phyloP scores from a whole-genome alignment of 305 asterid species.

The Rubia balearica region DNA sequence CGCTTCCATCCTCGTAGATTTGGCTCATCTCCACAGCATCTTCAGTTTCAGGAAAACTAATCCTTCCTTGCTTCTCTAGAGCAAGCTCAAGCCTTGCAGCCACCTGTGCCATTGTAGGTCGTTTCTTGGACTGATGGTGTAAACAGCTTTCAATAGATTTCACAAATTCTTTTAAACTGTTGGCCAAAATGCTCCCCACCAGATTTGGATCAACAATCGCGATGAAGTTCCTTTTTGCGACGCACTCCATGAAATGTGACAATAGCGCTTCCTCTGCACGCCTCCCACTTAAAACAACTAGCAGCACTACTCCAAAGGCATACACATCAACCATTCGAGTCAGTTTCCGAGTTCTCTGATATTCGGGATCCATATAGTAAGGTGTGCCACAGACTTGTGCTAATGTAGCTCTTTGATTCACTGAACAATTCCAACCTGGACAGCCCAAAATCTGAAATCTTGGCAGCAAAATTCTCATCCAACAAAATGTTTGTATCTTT shows the following conservation, averaged over 20 bases:
- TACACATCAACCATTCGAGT: conserved; percentile 33
- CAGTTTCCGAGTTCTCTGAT: conserved; percentile 20
- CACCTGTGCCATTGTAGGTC: conserved; percentile 61
- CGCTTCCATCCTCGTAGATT: background rate
- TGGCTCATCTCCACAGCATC: background rate
- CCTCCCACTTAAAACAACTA: conserved; percentile 42
- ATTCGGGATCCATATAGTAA: conserved; percentile 40
- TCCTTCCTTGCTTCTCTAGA: conserved; percentile 16
- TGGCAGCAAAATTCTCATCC: conserved; percentile 34
- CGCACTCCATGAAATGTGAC: conserved; percentile 24
- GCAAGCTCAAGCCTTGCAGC: conserved; percentile 48
- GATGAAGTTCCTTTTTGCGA: conserved; percentile 24
- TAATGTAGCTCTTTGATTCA: conserved; percentile 21
- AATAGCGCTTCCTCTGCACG: conserved; percentile 28
- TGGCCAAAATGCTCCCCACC: conserved; percentile 25
- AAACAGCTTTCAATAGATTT: conserved; percentile 41
- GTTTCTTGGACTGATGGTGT: conserved; percentile 38
- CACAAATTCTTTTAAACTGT: conserved; percentile 29
- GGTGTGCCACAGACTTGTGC: conserved; percentile 31
- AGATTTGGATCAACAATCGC: conserved; percentile 29
- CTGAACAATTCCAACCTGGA: conserved; percentile 25
- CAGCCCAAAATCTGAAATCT: conserved; percentile 41
- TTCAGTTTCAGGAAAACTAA: background rate
- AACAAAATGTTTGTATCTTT: conserved; percentile 28
- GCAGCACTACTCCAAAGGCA: conserved; percentile 45